Conservation (phyloP, 1,139 yeast species). For the Yamadazyma diospyri region DNA sequence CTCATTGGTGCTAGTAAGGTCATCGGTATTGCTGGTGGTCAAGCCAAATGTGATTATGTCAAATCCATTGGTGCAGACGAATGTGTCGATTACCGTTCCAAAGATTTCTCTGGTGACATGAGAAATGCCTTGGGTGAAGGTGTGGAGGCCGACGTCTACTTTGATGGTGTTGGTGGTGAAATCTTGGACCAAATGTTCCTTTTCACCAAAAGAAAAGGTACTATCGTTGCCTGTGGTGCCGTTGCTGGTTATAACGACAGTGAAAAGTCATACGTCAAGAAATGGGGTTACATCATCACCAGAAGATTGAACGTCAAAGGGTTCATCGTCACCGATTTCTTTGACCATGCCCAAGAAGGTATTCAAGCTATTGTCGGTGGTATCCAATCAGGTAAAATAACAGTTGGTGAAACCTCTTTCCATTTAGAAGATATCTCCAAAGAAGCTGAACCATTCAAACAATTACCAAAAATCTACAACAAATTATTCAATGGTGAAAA, state of each 20-base stretch:
- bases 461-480: slow-evolving; percentile 29
- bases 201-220: slow-evolving; percentile 39
- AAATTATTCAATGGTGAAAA: slow-evolving; percentile 28
- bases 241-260: slow-evolving; percentile 55
- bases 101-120: slow-evolving; percentile 39
- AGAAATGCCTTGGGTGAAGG: slow-evolving; percentile 42
- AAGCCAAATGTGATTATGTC: slow-evolving; percentile 52
- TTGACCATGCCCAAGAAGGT: slow-evolving; percentile 33
- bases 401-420: slow-evolving; percentile 20
- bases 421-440: slow-evolving; percentile 25
- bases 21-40: slow-evolving; percentile 63
- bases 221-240: slow-evolving; percentile 58
- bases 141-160: slow-evolving; percentile 42
- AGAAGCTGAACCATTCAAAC: slow-evolving; percentile 18
- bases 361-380: slow-evolving; percentile 27
- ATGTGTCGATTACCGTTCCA: slow-evolving; percentile 52
- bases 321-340: slow-evolving; percentile 40
- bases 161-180: slow-evolving; percentile 65
- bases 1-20: slow-evolving; percentile 53
- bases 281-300: slow-evolving; percentile 42
- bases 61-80: slow-evolving; percentile 55
- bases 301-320: slow-evolving; percentile 51
- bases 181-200: slow-evolving; percentile 47
- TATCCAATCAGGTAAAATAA: slow-evolving; percentile 41
- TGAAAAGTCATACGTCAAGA: slow-evolving; percentile 27